Evolutionary conservation across 2,329 filamentous ascomycete genomes (phyloP).

Genomic region (Sclerotinia subarctica): DNA sequence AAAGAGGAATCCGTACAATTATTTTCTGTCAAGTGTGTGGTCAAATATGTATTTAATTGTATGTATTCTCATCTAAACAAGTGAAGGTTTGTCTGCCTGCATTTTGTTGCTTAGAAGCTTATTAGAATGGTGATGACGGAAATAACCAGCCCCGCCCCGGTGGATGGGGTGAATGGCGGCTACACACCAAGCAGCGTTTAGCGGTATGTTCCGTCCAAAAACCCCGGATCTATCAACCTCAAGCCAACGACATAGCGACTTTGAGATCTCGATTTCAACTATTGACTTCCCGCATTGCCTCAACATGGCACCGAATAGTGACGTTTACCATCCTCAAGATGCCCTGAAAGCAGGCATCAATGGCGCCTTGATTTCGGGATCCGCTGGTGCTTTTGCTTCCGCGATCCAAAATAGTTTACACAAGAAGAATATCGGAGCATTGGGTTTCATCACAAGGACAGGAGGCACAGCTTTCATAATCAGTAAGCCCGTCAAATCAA

Average conservation of each 20-base stretch:
- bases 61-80: constrained; percentile 13
- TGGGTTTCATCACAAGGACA: constrained; percentile 75
- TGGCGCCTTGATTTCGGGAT: constrained; percentile 62
- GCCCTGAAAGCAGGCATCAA: constrained; percentile 65
- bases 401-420: constrained; percentile 83
- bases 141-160: not conserved
- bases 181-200: constrained; percentile 10
- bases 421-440: constrained; percentile 75
- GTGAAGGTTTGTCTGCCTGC: constrained; percentile 4
- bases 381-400: constrained; percentile 67
- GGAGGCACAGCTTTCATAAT: constrained; percentile 70
- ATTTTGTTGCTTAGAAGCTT: constrained; percentile 7
- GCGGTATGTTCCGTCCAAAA: constrained; percentile 18
- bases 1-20: not conserved
- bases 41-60: constrained; percentile 1
- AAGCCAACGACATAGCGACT: constrained; percentile 23
- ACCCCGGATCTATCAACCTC: constrained; percentile 14
- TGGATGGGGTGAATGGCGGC: constrained; percentile 1
- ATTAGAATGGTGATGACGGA: constrained; percentile 6
- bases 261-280: not conserved
- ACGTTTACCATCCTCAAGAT: constrained; percentile 69
- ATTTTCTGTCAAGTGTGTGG: not conserved
- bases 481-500: constrained; percentile 44
- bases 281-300: not conserved
- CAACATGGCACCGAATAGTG: constrained; percentile 51